Evolutionary conservation across 129 eudicot species (phyloP).

Genomic region (Centella asiatica): DNA sequence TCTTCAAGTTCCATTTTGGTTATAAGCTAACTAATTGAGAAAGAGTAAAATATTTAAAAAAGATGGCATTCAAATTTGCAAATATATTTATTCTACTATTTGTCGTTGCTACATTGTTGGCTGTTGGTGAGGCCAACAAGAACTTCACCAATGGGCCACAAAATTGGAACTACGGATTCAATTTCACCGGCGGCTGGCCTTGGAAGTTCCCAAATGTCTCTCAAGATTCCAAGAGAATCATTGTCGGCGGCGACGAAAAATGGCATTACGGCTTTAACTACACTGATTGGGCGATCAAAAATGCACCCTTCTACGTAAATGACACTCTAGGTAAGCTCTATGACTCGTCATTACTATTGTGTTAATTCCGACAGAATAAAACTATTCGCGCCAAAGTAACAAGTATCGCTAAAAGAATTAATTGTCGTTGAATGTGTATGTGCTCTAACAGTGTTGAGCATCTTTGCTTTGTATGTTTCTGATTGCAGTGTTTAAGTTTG

Average conservation of each 20-base stretch:
- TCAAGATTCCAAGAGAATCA: conserved; percentile 13
- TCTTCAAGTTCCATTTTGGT: background rate
- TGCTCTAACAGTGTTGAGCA: background rate
- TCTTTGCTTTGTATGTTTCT: background rate
- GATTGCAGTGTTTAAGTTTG: conserved; percentile 58
- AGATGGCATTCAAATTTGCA: conserved; percentile 4
- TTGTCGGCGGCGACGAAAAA: conserved; percentile 34
- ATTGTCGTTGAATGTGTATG: no score
- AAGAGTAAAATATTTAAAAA: background rate
- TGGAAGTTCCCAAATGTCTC: conserved; percentile 7
- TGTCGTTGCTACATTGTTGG: conserved; percentile 8
- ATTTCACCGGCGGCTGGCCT: conserved; percentile 14
- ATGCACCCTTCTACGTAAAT: conserved; percentile 38
- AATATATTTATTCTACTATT: background rate
- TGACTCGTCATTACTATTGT: background rate
- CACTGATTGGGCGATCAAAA: conserved; percentile 38
- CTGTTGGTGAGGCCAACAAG: conserved; percentile 15
- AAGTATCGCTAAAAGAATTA: no score
- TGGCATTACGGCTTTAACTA: conserved; percentile 51
- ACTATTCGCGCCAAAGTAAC: no score
- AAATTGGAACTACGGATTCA: no score
- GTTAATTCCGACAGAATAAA: background rate
- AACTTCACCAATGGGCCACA: no score
- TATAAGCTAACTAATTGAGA: no score
- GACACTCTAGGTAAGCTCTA: conserved; percentile 31